These are phyloP conservation scores for Colletotrichum sp. DNA, from an alignment of 2,329 filamentous ascomycete genomes.

Conservation along the genomic window DNA sequence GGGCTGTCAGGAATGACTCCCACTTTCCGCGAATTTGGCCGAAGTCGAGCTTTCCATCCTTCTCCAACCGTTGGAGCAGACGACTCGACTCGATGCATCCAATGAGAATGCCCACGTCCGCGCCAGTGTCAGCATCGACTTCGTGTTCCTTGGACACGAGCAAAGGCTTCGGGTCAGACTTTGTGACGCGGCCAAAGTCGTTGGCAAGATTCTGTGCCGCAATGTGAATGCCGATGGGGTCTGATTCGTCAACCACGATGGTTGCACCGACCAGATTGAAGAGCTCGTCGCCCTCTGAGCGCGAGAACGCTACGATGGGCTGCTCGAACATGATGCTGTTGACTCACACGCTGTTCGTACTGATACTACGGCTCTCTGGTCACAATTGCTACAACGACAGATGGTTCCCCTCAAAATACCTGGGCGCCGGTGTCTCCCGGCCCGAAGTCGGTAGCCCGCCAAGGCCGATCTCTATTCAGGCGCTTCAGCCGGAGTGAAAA, in stretches of 20 bases:
- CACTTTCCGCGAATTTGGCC: constrained; percentile 56
- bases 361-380: not conserved
- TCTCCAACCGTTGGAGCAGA: constrained; percentile 49
- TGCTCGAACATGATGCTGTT: constrained; percentile 28
- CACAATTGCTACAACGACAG: not conserved
- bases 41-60: constrained; percentile 50
- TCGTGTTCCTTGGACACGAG: not conserved
- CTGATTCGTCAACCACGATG: constrained; percentile 33
- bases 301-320: constrained; percentile 28
- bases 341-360: not conserved
- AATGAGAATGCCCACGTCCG: not conserved
- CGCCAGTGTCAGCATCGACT: not conserved
- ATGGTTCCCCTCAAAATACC: not conserved
- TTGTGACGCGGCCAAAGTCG: constrained; percentile 31
- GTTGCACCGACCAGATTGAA: constrained; percentile 32
- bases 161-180: not conserved
- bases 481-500: not conserved
- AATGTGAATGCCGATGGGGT: constrained; percentile 36
- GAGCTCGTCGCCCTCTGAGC: not conserved
- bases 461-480: not conserved
- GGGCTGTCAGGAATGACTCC: constrained; percentile 58
- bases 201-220: constrained; percentile 34
- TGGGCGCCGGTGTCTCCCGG: not conserved
- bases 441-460: not conserved
- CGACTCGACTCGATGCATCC: constrained; percentile 41